Evolutionary conservation across 176 grass and related monocot species (phyloP).

Genomic region (Oryza meridionalis): DNA sequence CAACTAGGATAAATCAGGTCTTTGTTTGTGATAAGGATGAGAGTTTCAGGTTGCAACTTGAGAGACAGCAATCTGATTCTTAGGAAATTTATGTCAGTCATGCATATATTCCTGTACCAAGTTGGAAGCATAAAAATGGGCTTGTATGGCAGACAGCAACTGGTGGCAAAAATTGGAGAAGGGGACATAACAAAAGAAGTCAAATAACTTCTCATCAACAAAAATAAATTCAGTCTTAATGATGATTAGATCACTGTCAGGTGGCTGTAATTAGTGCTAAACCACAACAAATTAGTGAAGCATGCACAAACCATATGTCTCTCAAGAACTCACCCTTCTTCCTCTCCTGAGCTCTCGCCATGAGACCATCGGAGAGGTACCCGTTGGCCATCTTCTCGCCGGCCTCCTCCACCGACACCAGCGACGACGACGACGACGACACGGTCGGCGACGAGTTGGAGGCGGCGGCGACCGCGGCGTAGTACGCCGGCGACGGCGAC

Average conservation of each 20-base stretch:
- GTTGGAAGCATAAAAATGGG: not conserved
- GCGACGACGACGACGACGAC: conserved; percentile 77
- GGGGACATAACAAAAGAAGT: conserved; percentile 10
- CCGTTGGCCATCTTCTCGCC: conserved; percentile 65
- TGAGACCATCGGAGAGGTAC: conserved; percentile 76
- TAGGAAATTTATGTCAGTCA: not conserved
- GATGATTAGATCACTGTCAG: not conserved
- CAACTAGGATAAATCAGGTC: not conserved
- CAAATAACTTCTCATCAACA: not conserved
- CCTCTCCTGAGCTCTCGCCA: conserved; percentile 73
- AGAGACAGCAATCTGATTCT: conserved; percentile 5
- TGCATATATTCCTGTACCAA: not conserved
- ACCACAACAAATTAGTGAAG: conserved; percentile 16
- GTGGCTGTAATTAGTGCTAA: not conserved
- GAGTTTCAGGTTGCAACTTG: not conserved
- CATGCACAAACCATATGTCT: not conserved
- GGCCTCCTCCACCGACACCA: conserved; percentile 73
- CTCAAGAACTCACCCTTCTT: conserved; percentile 69
- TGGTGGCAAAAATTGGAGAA: not conserved
- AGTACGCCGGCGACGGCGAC: conserved; percentile 44
- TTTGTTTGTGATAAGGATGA: not conserved
- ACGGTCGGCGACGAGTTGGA: conserved; percentile 58
- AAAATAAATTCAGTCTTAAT: conserved; percentile 2
- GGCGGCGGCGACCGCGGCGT: conserved; percentile 24
- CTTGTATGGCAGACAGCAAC: not conserved